Percentiles rank a stretch among this genome's conserved stretches.
These are phyloP conservation scores for Dryas octopetala DNA, from an alignment of 306 rosid genomes.

Conservation along the genomic window DNA sequence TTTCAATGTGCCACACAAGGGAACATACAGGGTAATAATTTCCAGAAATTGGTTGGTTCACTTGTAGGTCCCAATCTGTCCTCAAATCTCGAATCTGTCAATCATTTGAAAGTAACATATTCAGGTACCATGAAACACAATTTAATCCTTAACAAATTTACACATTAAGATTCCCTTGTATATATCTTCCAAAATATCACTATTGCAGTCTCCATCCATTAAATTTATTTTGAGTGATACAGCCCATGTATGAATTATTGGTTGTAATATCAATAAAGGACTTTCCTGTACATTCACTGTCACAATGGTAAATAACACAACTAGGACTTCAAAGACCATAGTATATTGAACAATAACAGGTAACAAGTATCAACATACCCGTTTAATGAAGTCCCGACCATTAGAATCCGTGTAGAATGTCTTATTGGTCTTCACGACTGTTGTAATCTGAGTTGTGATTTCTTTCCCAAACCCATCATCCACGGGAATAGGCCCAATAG, in stretches of 20 bases:
- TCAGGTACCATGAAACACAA: background rate
- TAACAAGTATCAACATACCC: slow-evolving; percentile 24
- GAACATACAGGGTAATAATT: slow-evolving; percentile 38
- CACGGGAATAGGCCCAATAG: slow-evolving; percentile 35
- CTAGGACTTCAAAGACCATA: background rate
- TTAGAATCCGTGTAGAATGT: slow-evolving; percentile 41
- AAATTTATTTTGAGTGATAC: background rate
- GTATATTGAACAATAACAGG: background rate
- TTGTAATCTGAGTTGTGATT: slow-evolving; percentile 37
- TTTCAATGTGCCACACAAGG: slow-evolving; percentile 7
- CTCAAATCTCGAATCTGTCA: slow-evolving; percentile 37
- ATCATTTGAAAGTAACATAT: slow-evolving; percentile 13
- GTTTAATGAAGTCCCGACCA: slow-evolving; percentile 40
- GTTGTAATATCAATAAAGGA: background rate
- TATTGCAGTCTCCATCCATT: slow-evolving; percentile 6
- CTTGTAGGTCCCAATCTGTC: slow-evolving; percentile 39
- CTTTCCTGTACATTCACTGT: background rate
- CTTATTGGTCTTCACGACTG: slow-evolving; percentile 27
- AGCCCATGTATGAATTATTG: background rate
- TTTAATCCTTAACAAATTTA: background rate
- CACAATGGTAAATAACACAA: background rate
- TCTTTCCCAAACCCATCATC: slow-evolving; percentile 40
- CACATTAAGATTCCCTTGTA: background rate
- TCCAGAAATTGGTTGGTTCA: slow-evolving; percentile 37
- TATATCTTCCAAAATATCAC: background rate